Evolutionary conservation across 331 rosid species (phyloP).

Genomic region (Acacia concinna): DNA sequence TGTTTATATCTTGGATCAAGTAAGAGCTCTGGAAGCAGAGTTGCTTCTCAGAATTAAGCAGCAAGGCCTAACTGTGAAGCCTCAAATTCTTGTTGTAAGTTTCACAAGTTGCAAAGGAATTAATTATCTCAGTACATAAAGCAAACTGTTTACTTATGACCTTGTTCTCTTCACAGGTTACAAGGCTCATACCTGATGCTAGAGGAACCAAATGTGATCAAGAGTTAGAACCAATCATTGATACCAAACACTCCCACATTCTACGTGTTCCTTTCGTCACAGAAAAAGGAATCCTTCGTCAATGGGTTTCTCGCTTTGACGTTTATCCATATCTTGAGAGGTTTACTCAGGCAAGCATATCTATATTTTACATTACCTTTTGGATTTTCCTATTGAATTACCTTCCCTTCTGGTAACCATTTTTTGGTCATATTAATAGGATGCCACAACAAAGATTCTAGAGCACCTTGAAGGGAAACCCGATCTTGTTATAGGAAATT

Average conservation of each 20-base stretch:
- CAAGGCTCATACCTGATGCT: slow-evolving; percentile 89
- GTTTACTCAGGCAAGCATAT: slow-evolving; percentile 65
- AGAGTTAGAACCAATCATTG: slow-evolving; percentile 68
- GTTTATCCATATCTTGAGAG: slow-evolving; percentile 84
- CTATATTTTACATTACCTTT: neutral
- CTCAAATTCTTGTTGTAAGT: slow-evolving; percentile 86
- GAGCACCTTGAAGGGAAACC: slow-evolving; percentile 78
- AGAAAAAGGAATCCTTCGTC: slow-evolving; percentile 57
- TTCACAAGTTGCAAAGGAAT: slow-evolving; percentile 20
- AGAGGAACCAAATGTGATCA: slow-evolving; percentile 83
- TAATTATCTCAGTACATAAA: neutral
- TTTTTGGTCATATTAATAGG: slow-evolving; percentile 43
- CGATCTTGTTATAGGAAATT: slow-evolving; percentile 82
- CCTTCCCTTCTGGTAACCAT: neutral
- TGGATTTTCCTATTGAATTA: neutral
- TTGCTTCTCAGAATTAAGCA: slow-evolving; percentile 64
- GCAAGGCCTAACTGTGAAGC: slow-evolving; percentile 75
- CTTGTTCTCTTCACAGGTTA: slow-evolving; percentile 49
- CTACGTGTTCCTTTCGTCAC: slow-evolving; percentile 83
- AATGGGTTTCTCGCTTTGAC: slow-evolving; percentile 95
- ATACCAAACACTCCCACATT: slow-evolving; percentile 74
- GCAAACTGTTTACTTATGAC: neutral
- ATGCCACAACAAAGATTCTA: slow-evolving; percentile 63
- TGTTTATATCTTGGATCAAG: slow-evolving; percentile 93
- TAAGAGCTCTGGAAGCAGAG: slow-evolving; percentile 82